Evolutionary conservation across 768 basidiomycete genomes (phyloP).

Genomic region (Clitopilus passeckerianus): DNA sequence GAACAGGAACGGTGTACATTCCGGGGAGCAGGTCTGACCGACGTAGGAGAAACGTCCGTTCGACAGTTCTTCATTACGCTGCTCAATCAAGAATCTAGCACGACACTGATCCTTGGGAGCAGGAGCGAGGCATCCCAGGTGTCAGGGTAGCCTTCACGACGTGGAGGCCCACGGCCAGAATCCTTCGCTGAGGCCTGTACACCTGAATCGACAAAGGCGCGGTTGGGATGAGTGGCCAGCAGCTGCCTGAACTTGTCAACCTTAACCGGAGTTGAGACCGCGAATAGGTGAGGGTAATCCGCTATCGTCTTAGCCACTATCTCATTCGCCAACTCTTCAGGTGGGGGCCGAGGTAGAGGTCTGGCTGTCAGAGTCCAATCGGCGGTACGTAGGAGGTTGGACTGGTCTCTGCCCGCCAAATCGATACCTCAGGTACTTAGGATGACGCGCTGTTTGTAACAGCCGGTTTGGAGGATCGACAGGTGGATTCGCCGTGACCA

Average conservation of each 20-base stretch:
- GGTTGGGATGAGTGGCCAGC: conserved; percentile 15
- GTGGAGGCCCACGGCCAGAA: too few species aligned
- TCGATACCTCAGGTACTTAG: conserved; percentile 6
- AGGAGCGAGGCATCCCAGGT: background rate
- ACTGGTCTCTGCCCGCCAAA: background rate
- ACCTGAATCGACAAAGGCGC: conserved; percentile 14
- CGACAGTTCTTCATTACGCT: conserved; percentile 15
- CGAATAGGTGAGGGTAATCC: conserved; percentile 9
- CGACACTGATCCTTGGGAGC: conserved; percentile 2
- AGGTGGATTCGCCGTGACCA: background rate
- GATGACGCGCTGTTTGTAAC: background rate
- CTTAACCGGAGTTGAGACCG: conserved; percentile 15
- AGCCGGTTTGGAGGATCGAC: background rate
- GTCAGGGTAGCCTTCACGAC: conserved; percentile 13
- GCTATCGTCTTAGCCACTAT: background rate
- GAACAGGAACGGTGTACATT: conserved; percentile 28
- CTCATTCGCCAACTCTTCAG: background rate
- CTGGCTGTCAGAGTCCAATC: background rate
- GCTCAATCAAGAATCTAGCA: conserved; percentile 9
- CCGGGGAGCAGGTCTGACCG: conserved; percentile 22
- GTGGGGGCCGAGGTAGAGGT: background rate
- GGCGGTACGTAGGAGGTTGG: background rate
- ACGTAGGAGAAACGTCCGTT: conserved; percentile 12
- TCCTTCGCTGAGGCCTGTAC: conserved; percentile 8
- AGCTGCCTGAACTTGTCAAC: conserved; percentile 9